Evolutionary conservation across 805 yeast genomes (phyloP).

Genomic region (Jamesozyma hellenica): DNA sequence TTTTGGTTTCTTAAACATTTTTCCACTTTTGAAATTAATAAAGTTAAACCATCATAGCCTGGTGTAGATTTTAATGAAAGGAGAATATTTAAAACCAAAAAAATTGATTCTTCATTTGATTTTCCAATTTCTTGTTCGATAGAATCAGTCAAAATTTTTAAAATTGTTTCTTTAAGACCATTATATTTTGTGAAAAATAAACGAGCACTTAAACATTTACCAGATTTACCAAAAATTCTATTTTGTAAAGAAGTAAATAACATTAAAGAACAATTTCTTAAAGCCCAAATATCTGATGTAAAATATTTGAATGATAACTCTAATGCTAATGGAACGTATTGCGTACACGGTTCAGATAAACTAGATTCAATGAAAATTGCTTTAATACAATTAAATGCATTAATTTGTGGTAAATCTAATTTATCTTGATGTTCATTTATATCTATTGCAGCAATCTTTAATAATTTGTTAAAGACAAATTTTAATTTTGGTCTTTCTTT

Average conservation of each 20-base stretch:
- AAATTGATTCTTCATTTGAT: conserved; percentile 40
- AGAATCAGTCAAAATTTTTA: conserved; percentile 32
- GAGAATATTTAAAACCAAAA: conserved; percentile 66
- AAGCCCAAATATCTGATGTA: conserved; percentile 65
- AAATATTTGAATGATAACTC: conserved; percentile 53
- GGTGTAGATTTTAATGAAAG: conserved; percentile 56
- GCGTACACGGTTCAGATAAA: conserved; percentile 43
- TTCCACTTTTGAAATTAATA: conserved; percentile 41
- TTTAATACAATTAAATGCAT: conserved; percentile 79
- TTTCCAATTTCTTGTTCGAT: conserved; percentile 6
- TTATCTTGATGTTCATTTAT: conserved; percentile 40
- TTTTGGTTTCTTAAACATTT: conserved; percentile 40
- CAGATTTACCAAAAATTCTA: conserved; percentile 58
- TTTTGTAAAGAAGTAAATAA: conserved; percentile 76
- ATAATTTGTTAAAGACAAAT: conserved; percentile 41
- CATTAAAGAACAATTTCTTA: conserved; percentile 90
- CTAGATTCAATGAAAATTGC: conserved; percentile 64
- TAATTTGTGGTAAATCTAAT: conserved; percentile 81
- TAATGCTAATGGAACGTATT: conserved; percentile 48
- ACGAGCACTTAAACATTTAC: conserved; percentile 42
- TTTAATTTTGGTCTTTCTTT: conserved; percentile 34
- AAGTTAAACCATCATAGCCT: conserved; percentile 42
- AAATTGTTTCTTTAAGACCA: conserved; percentile 41
- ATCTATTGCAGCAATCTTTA: conserved; percentile 45
- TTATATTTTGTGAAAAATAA: conserved; percentile 61